Percentiles rank a stretch among this genome's conserved stretches.
phyloP scores from a whole-genome alignment of 192 early-diverging fungal genomes.

The Coemansia aciculifera region DNA sequence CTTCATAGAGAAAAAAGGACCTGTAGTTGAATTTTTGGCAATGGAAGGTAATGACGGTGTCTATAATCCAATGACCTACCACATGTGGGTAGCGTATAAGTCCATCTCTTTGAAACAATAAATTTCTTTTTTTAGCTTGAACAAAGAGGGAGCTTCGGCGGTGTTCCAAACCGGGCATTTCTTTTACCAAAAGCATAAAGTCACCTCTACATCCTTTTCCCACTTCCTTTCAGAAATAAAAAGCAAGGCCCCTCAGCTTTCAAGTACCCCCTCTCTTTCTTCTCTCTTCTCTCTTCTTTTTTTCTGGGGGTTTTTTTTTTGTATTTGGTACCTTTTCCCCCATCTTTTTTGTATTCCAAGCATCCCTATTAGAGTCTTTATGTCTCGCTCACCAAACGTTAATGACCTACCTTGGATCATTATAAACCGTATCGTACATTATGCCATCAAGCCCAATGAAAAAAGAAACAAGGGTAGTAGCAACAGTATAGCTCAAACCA shows the following conservation, averaged over 20 bases:
- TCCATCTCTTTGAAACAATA: background rate
- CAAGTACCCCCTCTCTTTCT: background rate
- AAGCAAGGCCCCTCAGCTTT: too few relatives aligned
- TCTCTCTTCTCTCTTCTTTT: background rate
- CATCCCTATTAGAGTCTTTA: background rate
- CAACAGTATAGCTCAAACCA: background rate
- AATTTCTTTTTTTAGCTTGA: background rate
- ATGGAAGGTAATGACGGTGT: background rate
- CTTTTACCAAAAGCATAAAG: background rate
- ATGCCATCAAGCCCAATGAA: background rate
- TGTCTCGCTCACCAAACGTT: background rate
- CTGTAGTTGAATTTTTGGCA: background rate
- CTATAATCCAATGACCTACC: background rate
- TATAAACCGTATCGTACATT: background rate
- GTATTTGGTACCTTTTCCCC: background rate
- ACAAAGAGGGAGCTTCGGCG: background rate
- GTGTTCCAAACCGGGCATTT: background rate
- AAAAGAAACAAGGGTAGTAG: background rate
- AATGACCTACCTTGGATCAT: conserved; percentile 11
- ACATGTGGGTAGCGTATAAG: background rate
- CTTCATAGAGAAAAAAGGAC: background rate
- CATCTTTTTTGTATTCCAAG: background rate
- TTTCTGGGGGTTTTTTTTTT: too few relatives aligned
- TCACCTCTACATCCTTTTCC: background rate
- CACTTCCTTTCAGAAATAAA: background rate